These are phyloP conservation scores for Anastatica hierochuntica DNA, from an alignment of 345 rosid genomes.

Conservation along the genomic window DNA sequence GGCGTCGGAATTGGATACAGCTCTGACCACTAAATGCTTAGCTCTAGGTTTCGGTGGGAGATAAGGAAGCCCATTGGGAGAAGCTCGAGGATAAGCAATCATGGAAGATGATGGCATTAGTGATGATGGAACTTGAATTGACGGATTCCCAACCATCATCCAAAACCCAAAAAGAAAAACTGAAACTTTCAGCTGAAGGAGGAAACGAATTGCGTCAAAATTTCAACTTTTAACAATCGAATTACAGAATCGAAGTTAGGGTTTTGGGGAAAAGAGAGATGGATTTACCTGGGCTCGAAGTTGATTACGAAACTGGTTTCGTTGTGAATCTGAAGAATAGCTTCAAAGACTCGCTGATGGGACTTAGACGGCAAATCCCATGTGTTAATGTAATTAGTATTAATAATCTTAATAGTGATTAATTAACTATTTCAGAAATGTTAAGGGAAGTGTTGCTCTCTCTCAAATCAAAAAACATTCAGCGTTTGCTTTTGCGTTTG, in stretches of 20 bases:
- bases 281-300: no score
- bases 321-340: no score
- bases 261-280: not conserved
- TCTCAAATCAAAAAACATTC: no score
- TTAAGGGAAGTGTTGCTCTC: no score
- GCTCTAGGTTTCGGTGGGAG: slow-evolving; percentile 47
- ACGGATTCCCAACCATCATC: slow-evolving; percentile 39
- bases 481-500: no score
- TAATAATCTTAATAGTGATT: no score
- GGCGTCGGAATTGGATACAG: slow-evolving; percentile 23
- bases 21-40: slow-evolving; percentile 30
- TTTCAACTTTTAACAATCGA: not conserved
- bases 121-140: slow-evolving; percentile 28
- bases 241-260: slow-evolving; percentile 4
- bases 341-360: no score
- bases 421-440: no score
- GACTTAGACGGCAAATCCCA: no score
- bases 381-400: no score
- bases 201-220: slow-evolving; percentile 8
- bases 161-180: slow-evolving; percentile 6
- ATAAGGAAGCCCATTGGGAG: slow-evolving; percentile 33
- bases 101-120: slow-evolving; percentile 26
- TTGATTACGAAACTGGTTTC: no score
- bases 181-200: slow-evolving; percentile 7
- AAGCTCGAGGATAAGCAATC: slow-evolving; percentile 26